Percentiles rank a stretch among this genome's conserved stretches.
Conservation (phyloP, 208 protist species). For the Trypanosomatidae sp. region DNA sequence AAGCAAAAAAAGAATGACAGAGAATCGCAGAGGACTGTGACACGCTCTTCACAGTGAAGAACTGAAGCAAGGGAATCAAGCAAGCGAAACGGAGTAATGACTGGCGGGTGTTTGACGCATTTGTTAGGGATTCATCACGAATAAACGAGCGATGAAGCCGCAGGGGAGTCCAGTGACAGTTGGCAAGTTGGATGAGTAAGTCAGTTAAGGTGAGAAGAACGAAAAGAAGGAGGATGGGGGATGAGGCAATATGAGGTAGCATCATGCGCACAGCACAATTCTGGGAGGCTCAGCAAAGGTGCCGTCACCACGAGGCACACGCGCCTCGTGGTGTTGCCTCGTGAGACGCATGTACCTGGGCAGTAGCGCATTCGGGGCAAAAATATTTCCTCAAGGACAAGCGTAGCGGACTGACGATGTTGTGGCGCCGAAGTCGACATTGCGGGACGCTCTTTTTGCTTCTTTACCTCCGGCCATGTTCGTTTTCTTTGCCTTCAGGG, state of each 20-base stretch:
- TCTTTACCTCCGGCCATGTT: not conserved
- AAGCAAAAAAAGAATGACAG: not conserved
- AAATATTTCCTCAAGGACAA: not conserved
- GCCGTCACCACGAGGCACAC: not conserved
- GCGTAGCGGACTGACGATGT: not conserved
- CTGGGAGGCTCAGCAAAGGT: not conserved
- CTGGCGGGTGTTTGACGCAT: not conserved
- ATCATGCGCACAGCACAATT: not conserved
- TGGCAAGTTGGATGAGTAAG: not conserved
- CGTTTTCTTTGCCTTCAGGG: not conserved
- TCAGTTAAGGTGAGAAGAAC: not conserved
- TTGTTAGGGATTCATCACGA: not conserved
- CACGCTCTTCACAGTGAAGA: not conserved
- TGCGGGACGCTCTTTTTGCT: not conserved
- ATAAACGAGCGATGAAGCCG: not conserved
- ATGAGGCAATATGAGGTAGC: not conserved
- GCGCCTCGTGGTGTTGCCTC: not conserved
- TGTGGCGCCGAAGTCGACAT: not conserved
- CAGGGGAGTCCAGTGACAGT: not conserved
- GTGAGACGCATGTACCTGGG: not conserved
- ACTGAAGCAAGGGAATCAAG: not conserved
- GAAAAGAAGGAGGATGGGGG: not conserved
- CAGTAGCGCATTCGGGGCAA: not conserved
- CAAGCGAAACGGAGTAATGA: not conserved
- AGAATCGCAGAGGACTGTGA: not conserved